Conservation (phyloP, 192 early-diverging fungal species). For the Mortierella antarctica region DNA sequence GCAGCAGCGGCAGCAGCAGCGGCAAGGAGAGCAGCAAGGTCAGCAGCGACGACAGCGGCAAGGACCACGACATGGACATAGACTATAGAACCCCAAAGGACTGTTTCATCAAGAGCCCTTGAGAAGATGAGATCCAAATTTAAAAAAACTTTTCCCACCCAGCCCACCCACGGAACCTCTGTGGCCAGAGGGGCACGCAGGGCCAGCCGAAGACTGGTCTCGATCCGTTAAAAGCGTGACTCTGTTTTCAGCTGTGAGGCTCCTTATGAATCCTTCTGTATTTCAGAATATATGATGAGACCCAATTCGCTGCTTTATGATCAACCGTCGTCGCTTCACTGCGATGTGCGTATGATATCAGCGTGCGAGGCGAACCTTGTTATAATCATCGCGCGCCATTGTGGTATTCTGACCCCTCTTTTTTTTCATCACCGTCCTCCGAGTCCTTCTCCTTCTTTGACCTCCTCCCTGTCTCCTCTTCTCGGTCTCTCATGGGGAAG, state of each 20-base stretch:
- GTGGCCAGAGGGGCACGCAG: too few relatives aligned
- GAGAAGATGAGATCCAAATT: too few relatives aligned
- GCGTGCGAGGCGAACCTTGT: constrained; percentile 52
- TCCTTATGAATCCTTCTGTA: constrained; percentile 36
- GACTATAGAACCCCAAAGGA: too few relatives aligned
- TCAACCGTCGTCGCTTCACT: constrained; percentile 29
- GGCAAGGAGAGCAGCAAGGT: too few relatives aligned
- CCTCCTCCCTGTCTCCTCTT: neutral
- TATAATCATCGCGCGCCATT: constrained; percentile 48
- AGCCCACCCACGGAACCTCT: too few relatives aligned
- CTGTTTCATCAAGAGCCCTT: too few relatives aligned
- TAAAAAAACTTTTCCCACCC: too few relatives aligned
- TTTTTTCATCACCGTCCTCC: neutral
- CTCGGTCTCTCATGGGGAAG: neutral
- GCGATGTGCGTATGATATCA: constrained; percentile 40
- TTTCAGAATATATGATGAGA: constrained; percentile 45
- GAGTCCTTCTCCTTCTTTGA: neutral
- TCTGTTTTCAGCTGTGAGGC: neutral
- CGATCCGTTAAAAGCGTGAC: too few relatives aligned
- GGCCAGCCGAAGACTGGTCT: too few relatives aligned
- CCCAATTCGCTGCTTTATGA: constrained; percentile 31
- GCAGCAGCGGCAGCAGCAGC: neutral
- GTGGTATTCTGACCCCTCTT: constrained; percentile 41
- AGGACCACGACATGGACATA: too few relatives aligned
- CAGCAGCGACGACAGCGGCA: too few relatives aligned